These are phyloP conservation scores for Wickerhamiella musiphila DNA, from an alignment of 805 yeast genomes.

Conservation along the genomic window DNA sequence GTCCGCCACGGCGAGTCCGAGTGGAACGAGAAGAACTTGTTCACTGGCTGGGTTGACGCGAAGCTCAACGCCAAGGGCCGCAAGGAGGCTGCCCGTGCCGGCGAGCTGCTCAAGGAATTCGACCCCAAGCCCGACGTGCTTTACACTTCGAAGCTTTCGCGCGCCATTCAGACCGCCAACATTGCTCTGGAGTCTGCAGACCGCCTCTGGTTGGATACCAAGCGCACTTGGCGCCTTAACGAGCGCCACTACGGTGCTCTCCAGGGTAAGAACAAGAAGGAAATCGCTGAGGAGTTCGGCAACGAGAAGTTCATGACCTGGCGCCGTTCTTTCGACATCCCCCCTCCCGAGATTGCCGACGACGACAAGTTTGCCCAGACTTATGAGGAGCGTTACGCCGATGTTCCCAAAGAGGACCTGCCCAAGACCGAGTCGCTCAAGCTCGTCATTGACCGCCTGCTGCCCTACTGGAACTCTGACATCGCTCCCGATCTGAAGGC, in stretches of 20 bases:
- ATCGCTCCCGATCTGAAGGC: conserved; percentile 67
- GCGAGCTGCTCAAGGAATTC: conserved; percentile 75
- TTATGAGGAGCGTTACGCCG: conserved; percentile 70
- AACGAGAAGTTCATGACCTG: conserved; percentile 85
- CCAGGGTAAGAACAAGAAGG: conserved; percentile 97
- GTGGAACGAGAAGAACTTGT: conserved; percentile 95
- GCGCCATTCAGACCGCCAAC: conserved; percentile 97
- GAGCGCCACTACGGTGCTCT: conserved; percentile 99
- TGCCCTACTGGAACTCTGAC: conserved; percentile 93
- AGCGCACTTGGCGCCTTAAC: conserved; percentile 94
- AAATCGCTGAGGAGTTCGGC: conserved; percentile 73
- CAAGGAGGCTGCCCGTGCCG: conserved; percentile 86
- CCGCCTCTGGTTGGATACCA: conserved; percentile 76
- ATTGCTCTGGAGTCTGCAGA: conserved; percentile 80
- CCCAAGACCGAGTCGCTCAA: conserved; percentile 92
- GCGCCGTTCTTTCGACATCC: conserved; percentile 95
- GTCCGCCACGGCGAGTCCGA: conserved; percentile 99
- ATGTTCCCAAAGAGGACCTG: conserved; percentile 67
- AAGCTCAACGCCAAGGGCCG: conserved; percentile 67
- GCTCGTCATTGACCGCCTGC: conserved; percentile 86
- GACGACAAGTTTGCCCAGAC: conserved; percentile 68
- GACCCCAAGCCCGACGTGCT: conserved; percentile 72
- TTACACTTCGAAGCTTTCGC: conserved; percentile 77
- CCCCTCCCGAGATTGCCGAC: conserved; percentile 79
- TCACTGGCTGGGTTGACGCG: conserved; percentile 99